Evolutionary conservation across 164 flowering plant genomes (phyloP).

Genomic region (Piper betle): DNA sequence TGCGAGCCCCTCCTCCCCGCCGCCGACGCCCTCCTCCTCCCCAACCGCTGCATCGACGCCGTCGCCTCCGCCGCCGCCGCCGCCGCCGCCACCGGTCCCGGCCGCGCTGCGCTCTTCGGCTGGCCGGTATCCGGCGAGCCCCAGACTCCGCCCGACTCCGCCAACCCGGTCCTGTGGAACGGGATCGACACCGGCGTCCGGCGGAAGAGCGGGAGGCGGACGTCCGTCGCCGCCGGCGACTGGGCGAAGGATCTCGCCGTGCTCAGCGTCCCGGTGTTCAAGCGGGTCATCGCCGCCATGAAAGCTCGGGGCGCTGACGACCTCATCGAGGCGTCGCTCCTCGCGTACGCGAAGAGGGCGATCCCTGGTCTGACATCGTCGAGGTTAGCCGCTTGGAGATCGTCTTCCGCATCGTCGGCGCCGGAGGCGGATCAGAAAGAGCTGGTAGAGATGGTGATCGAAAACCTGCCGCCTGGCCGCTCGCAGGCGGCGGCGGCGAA

Average conservation of each 20-base stretch:
- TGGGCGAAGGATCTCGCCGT: constrained; percentile 55
- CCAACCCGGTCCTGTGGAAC: constrained; percentile 28
- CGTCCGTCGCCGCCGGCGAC: constrained; percentile 9
- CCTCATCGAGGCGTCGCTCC: constrained; percentile 47
- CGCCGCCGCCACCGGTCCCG: constrained; percentile 38
- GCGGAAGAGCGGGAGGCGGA: constrained; percentile 6
- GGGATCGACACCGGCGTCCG: constrained; percentile 31
- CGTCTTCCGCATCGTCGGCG: constrained; percentile 11
- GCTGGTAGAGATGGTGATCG: constrained; percentile 39
- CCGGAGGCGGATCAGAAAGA: constrained; percentile 57
- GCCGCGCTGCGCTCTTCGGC: constrained; percentile 56
- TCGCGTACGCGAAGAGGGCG: constrained; percentile 46
- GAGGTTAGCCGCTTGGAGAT: constrained; percentile 27
- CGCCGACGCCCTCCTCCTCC: constrained; percentile 43
- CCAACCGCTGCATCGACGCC: constrained; percentile 50
- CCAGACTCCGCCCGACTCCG: constrained; percentile 5
- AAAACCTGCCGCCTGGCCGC: constrained; percentile 36
- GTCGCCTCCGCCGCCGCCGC: constrained; percentile 34
- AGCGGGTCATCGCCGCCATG: constrained; percentile 45
- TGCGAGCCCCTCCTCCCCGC: constrained; percentile 42
- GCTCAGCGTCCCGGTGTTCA: constrained; percentile 37
- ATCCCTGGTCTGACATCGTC: constrained; percentile 57
- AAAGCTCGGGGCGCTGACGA: constrained; percentile 33
- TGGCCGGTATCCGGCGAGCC: constrained; percentile 55
- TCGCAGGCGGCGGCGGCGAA: constrained; percentile 18